A percentile compares a stretch with the other conserved stretches of the same genome.
Conservation (phyloP, 345 rosid species). For the Gynandropsis gynandra region DNA sequence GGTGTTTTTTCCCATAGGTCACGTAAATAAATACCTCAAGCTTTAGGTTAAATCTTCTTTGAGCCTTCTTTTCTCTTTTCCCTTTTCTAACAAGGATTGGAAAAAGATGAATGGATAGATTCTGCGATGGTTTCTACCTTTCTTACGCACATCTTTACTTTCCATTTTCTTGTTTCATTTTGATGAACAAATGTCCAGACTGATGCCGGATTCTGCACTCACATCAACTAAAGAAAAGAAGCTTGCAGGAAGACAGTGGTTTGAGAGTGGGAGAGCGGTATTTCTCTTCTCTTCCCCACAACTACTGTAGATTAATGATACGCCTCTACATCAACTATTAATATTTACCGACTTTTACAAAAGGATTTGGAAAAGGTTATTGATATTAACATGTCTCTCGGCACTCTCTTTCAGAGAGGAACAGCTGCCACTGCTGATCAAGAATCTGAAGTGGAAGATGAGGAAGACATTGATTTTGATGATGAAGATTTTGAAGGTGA, state of each 20-base stretch:
- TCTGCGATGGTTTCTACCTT: too few species aligned
- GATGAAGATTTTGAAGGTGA: constrained; percentile 95
- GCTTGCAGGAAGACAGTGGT: constrained; percentile 91
- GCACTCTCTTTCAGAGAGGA: constrained; percentile 59
- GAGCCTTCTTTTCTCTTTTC: constrained; percentile 2
- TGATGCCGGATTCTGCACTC: constrained; percentile 92
- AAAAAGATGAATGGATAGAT: too few species aligned
- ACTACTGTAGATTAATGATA: not conserved
- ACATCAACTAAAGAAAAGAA: constrained; percentile 70
- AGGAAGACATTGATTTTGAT: constrained; percentile 79
- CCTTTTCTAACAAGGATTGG: not conserved
- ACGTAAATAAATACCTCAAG: too few species aligned
- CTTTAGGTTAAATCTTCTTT: constrained; percentile 10
- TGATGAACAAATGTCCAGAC: constrained; percentile 33
- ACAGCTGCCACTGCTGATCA: constrained; percentile 40
- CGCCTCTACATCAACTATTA: not conserved
- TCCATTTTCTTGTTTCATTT: constrained; percentile 7
- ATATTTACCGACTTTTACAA: not conserved
- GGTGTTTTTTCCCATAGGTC: too few species aligned
- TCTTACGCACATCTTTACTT: too few species aligned
- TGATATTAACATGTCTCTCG: not conserved
- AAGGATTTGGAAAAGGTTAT: not conserved
- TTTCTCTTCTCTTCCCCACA: constrained; percentile 3
- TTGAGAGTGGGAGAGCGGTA: constrained; percentile 87
- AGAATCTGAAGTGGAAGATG: constrained; percentile 69